Conservation (phyloP, 2,329 filamentous ascomycete species). For the Furcasterigmium furcatum region DNA sequence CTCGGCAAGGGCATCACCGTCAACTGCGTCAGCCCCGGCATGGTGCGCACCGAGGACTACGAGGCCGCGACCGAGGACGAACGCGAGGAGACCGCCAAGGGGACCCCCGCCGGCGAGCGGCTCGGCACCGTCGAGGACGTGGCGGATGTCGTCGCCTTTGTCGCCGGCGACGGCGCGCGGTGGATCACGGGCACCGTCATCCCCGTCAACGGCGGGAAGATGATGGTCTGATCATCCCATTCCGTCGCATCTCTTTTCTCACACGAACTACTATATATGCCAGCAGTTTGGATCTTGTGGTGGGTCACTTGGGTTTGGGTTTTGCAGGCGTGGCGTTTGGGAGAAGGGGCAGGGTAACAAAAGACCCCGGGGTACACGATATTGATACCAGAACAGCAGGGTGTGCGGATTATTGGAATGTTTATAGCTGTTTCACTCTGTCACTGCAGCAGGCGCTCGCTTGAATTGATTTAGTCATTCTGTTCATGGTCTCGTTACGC, state of each 20-base stretch:
- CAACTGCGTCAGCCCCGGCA: conserved; percentile 13
- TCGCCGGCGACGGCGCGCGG: conserved; percentile 13
- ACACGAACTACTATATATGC: too few relatives aligned
- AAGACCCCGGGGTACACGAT: too few relatives aligned
- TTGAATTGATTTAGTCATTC: too few relatives aligned
- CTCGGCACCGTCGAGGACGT: conserved; percentile 13
- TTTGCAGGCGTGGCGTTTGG: too few relatives aligned
- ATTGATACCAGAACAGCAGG: too few relatives aligned
- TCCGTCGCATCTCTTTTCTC: background rate
- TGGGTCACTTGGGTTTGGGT: too few relatives aligned
- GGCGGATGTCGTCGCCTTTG: conserved; percentile 12
- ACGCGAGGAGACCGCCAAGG: conserved; percentile 10
- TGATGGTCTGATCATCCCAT: conserved; percentile 12
- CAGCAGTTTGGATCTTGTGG: too few relatives aligned
- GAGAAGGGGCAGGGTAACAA: too few relatives aligned
- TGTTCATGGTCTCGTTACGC: too few relatives aligned
- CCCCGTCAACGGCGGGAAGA: conserved; percentile 12
- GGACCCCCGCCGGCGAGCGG: conserved; percentile 12
- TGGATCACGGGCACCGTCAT: conserved; percentile 13
- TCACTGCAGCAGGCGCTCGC: too few relatives aligned
- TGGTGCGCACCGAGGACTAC: conserved; percentile 13
- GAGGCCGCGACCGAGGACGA: conserved; percentile 11
- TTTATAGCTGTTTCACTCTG: too few relatives aligned
- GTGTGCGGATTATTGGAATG: too few relatives aligned
- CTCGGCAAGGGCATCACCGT: conserved; percentile 11